Conservation (phyloP, 2,329 filamentous ascomycete species). For the Pseudocercospora musae region DNA sequence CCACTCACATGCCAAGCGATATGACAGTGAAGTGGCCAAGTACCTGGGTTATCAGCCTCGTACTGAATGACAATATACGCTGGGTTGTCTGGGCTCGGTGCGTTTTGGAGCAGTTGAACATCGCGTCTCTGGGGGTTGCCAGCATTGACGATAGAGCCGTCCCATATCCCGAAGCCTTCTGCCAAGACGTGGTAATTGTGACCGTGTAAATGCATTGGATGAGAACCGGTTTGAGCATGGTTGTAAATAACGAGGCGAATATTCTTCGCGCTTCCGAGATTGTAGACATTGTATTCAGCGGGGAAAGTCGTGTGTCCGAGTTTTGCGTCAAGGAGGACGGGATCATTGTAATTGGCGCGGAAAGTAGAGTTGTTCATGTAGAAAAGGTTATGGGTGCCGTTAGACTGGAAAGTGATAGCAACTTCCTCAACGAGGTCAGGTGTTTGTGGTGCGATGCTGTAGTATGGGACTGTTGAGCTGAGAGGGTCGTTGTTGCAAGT, state of each 20-base stretch:
- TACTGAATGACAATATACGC: conserved; percentile 45
- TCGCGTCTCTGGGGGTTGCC: conserved; percentile 53
- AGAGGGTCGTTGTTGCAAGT: conserved; percentile 59
- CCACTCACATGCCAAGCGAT: conserved; percentile 35
- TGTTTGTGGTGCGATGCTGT: conserved; percentile 51
- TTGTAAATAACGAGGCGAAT: conserved; percentile 44
- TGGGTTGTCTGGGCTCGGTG: conserved; percentile 24
- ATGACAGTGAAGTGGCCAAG: conserved; percentile 37
- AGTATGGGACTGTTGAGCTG: conserved; percentile 51
- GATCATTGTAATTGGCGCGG: conserved; percentile 48
- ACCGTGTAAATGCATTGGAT: conserved; percentile 51
- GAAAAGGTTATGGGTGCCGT: conserved; percentile 49
- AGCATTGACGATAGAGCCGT: conserved; percentile 40
- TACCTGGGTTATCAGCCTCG: conserved; percentile 50
- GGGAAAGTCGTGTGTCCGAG: conserved; percentile 35
- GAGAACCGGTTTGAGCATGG: conserved; percentile 43
- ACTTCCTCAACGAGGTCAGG: conserved; percentile 40
- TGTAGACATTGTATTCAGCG: conserved; percentile 39
- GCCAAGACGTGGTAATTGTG: conserved; percentile 47
- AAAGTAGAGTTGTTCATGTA: conserved; percentile 54
- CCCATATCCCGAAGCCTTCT: conserved; percentile 40
- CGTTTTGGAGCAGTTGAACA: conserved; percentile 46
- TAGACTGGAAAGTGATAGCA: conserved; percentile 46
- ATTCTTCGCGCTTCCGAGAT: conserved; percentile 40
- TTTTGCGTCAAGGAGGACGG: conserved; percentile 37